Percentiles rank a stretch among this genome's conserved stretches.
Conservation (phyloP, 768 basidiomycete genomes). For the Chlorophyllum brunneum region DNA sequence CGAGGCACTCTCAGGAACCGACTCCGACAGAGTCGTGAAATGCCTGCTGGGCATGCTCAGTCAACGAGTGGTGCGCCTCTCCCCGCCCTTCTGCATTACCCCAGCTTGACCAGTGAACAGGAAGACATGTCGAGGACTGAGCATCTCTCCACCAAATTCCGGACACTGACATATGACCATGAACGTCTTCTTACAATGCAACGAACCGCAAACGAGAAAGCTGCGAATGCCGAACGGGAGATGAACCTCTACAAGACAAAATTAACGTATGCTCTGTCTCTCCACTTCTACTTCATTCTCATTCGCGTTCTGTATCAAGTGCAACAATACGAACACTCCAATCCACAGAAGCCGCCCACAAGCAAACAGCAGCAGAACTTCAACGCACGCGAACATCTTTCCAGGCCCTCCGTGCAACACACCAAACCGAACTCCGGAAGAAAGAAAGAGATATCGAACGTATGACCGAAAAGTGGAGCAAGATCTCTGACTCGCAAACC, state of each 20-base stretch:
- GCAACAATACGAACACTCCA: slow-evolving; percentile 51
- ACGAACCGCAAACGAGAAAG: slow-evolving; percentile 50
- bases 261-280: slow-evolving; percentile 50
- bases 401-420: slow-evolving; percentile 64
- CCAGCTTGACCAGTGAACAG: slow-evolving; percentile 20
- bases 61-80: slow-evolving; percentile 63
- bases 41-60: slow-evolving; percentile 75
- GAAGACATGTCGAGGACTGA: slow-evolving; percentile 80
- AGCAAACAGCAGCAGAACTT: slow-evolving; percentile 65
- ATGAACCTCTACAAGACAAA: slow-evolving; percentile 69
- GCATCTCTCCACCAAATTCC: slow-evolving; percentile 66
- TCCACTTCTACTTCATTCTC: background rate
- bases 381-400: slow-evolving; percentile 68
- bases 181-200: slow-evolving; percentile 72
- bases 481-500: slow-evolving; percentile 62
- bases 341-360: slow-evolving; percentile 61
- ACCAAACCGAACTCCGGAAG: slow-evolving; percentile 73
- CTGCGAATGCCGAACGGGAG: slow-evolving; percentile 77
- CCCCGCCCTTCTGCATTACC: background rate
- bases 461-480: slow-evolving; percentile 71
- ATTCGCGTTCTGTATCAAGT: slow-evolving; percentile 27
- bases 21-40: slow-evolving; percentile 59
- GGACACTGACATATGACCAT: slow-evolving; percentile 78
- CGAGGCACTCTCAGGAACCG: slow-evolving; percentile 54
- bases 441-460: slow-evolving; percentile 78